Evolutionary conservation across 2,329 filamentous ascomycete species (phyloP).

Genomic region (Metarhizium anisopliae): DNA sequence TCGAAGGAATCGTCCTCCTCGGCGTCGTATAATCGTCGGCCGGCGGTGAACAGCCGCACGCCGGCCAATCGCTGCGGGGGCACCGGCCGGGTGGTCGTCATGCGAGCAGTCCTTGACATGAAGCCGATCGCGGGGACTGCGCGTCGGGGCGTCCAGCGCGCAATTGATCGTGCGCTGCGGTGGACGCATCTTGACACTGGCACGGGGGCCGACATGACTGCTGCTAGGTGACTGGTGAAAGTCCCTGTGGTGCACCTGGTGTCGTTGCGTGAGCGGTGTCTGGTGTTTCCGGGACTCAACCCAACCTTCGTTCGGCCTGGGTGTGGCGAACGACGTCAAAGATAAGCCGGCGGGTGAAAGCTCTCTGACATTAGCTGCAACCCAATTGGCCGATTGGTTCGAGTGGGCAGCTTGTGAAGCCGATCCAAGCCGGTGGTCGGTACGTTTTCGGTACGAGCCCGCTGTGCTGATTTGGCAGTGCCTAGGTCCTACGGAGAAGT

Average conservation of each 20-base stretch:
- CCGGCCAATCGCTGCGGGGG: slow-evolving; percentile 12
- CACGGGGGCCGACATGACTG: slow-evolving; percentile 26
- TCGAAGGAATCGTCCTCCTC: slow-evolving; percentile 50
- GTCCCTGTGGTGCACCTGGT: neutral
- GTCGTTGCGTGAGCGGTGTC: neutral
- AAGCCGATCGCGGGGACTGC: slow-evolving; percentile 13
- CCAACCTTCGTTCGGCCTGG: neutral
- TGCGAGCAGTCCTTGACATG: slow-evolving; percentile 11
- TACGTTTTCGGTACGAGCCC: neutral
- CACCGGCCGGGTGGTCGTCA: slow-evolving; percentile 10
- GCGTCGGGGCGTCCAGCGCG: slow-evolving; percentile 18
- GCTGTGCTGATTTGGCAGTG: no score
- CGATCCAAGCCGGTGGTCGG: slow-evolving; percentile 9
- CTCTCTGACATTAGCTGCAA: slow-evolving; percentile 8
- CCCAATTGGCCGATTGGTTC: slow-evolving; percentile 12
- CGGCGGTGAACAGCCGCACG: slow-evolving; percentile 28
- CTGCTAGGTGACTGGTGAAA: slow-evolving; percentile 3
- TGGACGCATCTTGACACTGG: slow-evolving; percentile 31
- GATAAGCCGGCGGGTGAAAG: slow-evolving; percentile 1
- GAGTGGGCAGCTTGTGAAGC: slow-evolving; percentile 6
- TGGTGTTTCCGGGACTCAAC: neutral
- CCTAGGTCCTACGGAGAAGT: no score
- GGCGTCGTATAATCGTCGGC: slow-evolving; percentile 10
- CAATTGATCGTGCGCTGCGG: slow-evolving; percentile 25
- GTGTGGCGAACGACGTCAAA: neutral